Evolutionary conservation across 1,284 basidiomycete genomes (phyloP), one percentile per base, ranked within the genome.

Genomic region (Phenoliferia sp.): DNA sequence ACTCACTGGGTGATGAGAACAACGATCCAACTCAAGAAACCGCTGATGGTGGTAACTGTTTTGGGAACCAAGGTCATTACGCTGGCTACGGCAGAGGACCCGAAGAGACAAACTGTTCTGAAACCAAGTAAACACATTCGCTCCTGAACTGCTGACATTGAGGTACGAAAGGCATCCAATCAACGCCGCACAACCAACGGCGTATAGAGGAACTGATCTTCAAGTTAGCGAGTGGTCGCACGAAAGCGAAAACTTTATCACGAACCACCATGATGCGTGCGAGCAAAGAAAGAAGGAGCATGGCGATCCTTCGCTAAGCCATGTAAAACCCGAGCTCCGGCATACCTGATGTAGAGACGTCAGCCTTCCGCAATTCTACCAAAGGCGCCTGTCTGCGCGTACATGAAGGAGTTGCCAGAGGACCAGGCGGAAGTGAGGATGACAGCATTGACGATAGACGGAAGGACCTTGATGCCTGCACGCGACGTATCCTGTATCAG

Each of bases 371-470:
- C n/a, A n/a, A n/a, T n/a, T n/a, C n/a, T n/a, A n/a, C n/a, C n/a
- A n/a, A n/a, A n/a, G n/a, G n/a, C n/a, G n/a, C n/a, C n/a, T n/a
- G n/a, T n/a, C n/a, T n/a, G n/a, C 39, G 83, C 82, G 79, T 83
- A 85, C 56, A 85, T 76, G 76, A 84, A 83, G 59, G 82, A 81
- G 36, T 80, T 80, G 17, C 81, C 84, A n/a, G 84, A 83, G 6
- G 82, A 84, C 80, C 81, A 84, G 17, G 83, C 83, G 1, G 82
- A 84, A 3, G 82, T 73, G 29, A 83, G 73, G 48, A 83, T 75
- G 2, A 75, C 75, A 29, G 78, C 81, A 68, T 81, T 82, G 68
- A 82, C 73, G 33, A 81, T 52, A 10, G 62, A 63, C 22, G 70
- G 70, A 7, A 75, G 65, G 28, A 59, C 70, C 63, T 69, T 70